A percentile compares a stretch with the other conserved stretches of the same genome.
Evolutionary conservation across 306 rosid genomes (phyloP).

Genomic region (Cucumis melo): DNA sequence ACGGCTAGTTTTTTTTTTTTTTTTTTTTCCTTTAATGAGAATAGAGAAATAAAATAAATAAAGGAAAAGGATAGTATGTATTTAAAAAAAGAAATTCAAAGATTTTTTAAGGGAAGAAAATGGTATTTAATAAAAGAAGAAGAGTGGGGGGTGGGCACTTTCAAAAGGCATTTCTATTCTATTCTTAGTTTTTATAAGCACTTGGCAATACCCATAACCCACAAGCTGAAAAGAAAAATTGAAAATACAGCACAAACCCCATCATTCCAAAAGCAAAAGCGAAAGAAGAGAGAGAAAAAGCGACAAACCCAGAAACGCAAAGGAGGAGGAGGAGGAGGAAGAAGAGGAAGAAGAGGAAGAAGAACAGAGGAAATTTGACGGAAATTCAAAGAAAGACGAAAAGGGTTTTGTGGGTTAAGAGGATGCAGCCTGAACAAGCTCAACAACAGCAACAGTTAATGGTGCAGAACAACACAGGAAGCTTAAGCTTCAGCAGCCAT

Average conservation of each 20-base stretch:
- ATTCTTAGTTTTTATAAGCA: slow-evolving; percentile 18
- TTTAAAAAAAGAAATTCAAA: no score
- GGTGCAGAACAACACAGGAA: slow-evolving; percentile 75
- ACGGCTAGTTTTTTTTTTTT: no score
- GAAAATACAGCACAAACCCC: slow-evolving; percentile 33
- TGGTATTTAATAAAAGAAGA: not conserved
- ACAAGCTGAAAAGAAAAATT: not conserved
- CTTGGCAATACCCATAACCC: slow-evolving; percentile 11
- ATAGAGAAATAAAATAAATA: not conserved
- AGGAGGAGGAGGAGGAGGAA: not conserved
- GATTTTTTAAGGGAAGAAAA: no score
- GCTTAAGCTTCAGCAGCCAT: slow-evolving; percentile 86
- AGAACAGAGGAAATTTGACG: slow-evolving; percentile 15
- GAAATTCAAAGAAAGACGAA: slow-evolving; percentile 19
- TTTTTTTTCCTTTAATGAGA: no score
- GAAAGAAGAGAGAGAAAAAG: slow-evolving; percentile 2
- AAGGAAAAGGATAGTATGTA: not conserved
- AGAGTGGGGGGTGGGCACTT: slow-evolving; percentile 7
- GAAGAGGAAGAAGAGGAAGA: not conserved
- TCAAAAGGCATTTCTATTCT: not conserved
- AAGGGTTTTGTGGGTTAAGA: not conserved
- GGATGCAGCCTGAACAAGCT: slow-evolving; percentile 28
- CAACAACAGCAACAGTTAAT: slow-evolving; percentile 39
- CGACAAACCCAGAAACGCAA: not conserved
- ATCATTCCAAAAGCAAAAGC: slow-evolving; percentile 44